Percentiles rank a stretch among this genome's conserved stretches.
phyloP scores from a whole-genome alignment of 768 basidiomycete genomes.

The Termitomyces bulborhizus region DNA sequence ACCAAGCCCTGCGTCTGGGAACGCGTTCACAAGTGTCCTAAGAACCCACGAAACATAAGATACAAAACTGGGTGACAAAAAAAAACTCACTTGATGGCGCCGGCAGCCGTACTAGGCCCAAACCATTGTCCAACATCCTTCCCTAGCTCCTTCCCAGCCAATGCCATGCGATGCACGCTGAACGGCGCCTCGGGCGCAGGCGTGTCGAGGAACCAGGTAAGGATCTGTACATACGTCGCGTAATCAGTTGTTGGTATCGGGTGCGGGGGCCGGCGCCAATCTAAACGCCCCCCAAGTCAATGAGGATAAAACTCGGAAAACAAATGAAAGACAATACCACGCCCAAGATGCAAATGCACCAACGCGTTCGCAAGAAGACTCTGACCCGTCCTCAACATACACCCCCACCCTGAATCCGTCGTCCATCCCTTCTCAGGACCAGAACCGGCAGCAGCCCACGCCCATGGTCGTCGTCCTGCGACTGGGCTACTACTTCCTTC shows the following conservation, averaged over 20 bases:
- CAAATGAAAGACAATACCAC: slow-evolving; percentile 6
- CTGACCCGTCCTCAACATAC: slow-evolving; percentile 88
- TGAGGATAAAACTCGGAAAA: background rate
- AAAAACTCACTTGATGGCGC: slow-evolving; percentile 61
- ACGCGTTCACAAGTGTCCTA: slow-evolving; percentile 65
- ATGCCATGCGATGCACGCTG: slow-evolving; percentile 93
- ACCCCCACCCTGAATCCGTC: slow-evolving; percentile 86
- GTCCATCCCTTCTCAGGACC: slow-evolving; percentile 69
- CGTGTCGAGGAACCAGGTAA: slow-evolving; percentile 94
- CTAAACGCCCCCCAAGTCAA: slow-evolving; percentile 18
- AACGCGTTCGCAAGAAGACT: slow-evolving; percentile 77
- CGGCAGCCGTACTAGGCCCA: slow-evolving; percentile 95
- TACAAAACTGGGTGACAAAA: too few species aligned
- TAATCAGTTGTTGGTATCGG: slow-evolving; percentile 57
- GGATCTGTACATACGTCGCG: slow-evolving; percentile 82
- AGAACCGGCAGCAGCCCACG: slow-evolving; percentile 45
- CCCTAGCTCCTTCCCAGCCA: slow-evolving; percentile 90
- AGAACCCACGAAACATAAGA: too few species aligned
- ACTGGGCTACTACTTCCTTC: slow-evolving; percentile 7
- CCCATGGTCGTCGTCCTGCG: slow-evolving; percentile 44
- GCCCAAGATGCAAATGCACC: slow-evolving; percentile 64
- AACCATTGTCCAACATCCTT: slow-evolving; percentile 98
- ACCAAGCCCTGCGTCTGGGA: slow-evolving; percentile 74
- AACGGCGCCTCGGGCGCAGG: slow-evolving; percentile 84
- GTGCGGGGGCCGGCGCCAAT: slow-evolving; percentile 76